phyloP scores from a whole-genome alignment of 495 filamentous ascomycete species.

The Neurospora sp. region DNA sequence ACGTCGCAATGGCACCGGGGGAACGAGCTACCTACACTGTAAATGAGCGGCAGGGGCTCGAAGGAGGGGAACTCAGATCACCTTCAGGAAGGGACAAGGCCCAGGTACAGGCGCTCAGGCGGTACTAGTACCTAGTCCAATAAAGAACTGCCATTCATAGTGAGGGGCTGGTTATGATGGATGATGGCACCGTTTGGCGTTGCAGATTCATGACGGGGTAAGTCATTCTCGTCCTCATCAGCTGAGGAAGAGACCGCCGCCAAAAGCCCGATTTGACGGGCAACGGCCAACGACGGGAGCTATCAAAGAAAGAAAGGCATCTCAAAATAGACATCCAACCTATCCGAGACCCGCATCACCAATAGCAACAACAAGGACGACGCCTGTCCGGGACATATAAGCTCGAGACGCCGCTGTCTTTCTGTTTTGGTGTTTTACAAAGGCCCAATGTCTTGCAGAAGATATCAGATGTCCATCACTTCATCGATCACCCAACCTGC shows the following conservation, averaged over 20 bases:
- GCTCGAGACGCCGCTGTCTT: background rate
- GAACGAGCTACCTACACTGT: conserved; percentile 4
- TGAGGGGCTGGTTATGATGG: background rate
- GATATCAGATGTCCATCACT: background rate
- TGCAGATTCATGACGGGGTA: background rate
- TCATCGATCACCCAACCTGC: background rate
- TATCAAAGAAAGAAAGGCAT: background rate
- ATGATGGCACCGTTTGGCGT: background rate
- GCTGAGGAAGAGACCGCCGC: background rate
- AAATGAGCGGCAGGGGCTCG: background rate
- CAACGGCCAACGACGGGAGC: background rate
- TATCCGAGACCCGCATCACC: background rate
- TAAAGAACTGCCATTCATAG: background rate
- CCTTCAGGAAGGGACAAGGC: background rate
- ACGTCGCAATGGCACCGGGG: conserved; percentile 40
- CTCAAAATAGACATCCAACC: background rate
- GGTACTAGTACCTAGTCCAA: background rate
- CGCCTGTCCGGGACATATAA: background rate
- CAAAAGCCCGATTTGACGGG: background rate
- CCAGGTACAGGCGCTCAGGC: background rate
- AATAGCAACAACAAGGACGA: background rate
- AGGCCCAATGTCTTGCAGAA: background rate
- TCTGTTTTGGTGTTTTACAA: background rate
- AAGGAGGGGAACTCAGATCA: background rate
- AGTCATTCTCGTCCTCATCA: background rate